A percentile compares a stretch with the other conserved stretches of the same genome.
Conservation (phyloP, 352 stramenopile species). For the Globisporangium rhizosaccharum region DNA sequence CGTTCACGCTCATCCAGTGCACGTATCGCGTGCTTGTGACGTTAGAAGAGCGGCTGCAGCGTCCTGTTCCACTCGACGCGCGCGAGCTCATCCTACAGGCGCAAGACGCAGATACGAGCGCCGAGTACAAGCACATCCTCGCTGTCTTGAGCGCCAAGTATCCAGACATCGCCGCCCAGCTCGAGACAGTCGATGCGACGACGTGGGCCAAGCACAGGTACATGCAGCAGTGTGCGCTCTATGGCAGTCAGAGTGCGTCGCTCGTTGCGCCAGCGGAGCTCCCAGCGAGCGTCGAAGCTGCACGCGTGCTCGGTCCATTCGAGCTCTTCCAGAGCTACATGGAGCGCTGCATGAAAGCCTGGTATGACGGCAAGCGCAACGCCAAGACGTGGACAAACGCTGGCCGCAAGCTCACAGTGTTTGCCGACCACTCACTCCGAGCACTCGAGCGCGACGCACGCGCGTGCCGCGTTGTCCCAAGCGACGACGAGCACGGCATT, state of each 20-base stretch:
- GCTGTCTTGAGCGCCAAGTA: conserved; percentile 14
- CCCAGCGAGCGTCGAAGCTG: conserved; percentile 9
- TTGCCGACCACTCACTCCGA: conserved; percentile 26
- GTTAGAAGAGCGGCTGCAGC: conserved; percentile 29
- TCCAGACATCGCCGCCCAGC: conserved; percentile 15
- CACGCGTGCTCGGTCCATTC: conserved; percentile 25
- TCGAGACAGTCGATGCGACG: conserved; percentile 21
- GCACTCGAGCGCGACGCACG: conserved; percentile 24
- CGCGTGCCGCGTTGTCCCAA: conserved; percentile 33
- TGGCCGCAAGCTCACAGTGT: conserved; percentile 24
- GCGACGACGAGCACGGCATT: conserved; percentile 28
- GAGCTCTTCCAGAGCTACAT: conserved; percentile 46
- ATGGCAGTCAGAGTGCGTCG: conserved; percentile 29
- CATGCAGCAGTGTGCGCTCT: conserved; percentile 27
- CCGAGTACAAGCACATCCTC: conserved; percentile 26
- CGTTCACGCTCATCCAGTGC: conserved; percentile 36
- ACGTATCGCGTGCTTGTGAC: conserved; percentile 22
- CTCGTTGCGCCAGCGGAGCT: conserved; percentile 22
- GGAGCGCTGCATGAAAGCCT: conserved; percentile 32
- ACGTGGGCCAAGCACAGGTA: conserved; percentile 39
- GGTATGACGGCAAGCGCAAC: conserved; percentile 38
- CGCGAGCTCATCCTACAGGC: conserved; percentile 22
- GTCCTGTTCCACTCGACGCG: conserved; percentile 14
- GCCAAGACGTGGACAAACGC: conserved; percentile 22
- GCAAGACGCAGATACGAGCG: conserved; percentile 23